Percentiles rank a stretch among this genome's conserved stretches.
Conservation (phyloP, 352 stramenopile species). For the Pilasporangium apinafurcum region DNA sequence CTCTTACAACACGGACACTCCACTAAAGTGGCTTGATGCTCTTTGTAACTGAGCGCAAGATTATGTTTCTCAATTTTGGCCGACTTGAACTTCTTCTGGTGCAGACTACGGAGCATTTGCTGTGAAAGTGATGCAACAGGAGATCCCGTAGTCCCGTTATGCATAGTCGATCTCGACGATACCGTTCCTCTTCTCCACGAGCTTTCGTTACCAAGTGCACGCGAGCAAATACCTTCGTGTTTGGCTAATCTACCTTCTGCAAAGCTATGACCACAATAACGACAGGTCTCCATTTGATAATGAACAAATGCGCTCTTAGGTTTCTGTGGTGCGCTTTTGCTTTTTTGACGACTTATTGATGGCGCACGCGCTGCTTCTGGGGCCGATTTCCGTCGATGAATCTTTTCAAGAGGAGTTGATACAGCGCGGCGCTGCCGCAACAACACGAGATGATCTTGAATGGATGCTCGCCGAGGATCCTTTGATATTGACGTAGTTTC, state of each 20-base stretch:
- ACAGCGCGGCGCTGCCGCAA: conserved; percentile 8
- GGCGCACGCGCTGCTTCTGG: too few relatives aligned
- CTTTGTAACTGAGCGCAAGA: conserved; percentile 61
- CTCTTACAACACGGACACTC: conserved; percentile 74
- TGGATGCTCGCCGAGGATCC: conserved; percentile 7
- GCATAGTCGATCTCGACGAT: conserved; percentile 3
- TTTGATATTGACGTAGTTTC: neutral
- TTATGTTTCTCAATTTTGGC: conserved; percentile 35
- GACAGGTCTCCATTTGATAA: conserved; percentile 55
- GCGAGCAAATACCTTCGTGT: conserved; percentile 74
- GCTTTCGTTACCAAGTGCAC: conserved; percentile 71
- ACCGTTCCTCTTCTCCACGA: conserved; percentile 58
- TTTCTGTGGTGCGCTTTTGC: neutral
- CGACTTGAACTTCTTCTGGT: conserved; percentile 15
- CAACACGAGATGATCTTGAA: conserved; percentile 41
- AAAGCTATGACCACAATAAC: conserved; percentile 74
- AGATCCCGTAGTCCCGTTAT: too few relatives aligned
- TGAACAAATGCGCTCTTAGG: conserved; percentile 1
- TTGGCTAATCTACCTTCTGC: conserved; percentile 73
- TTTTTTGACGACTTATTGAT: neutral
- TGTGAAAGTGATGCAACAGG: too few relatives aligned
- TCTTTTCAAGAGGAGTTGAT: neutral
- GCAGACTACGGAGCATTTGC: neutral
- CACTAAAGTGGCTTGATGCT: conserved; percentile 75
- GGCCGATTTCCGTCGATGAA: neutral